These are phyloP conservation scores for Melampsora americana DNA, from an alignment of 1,284 basidiomycete species.

Conservation along the genomic window DNA sequence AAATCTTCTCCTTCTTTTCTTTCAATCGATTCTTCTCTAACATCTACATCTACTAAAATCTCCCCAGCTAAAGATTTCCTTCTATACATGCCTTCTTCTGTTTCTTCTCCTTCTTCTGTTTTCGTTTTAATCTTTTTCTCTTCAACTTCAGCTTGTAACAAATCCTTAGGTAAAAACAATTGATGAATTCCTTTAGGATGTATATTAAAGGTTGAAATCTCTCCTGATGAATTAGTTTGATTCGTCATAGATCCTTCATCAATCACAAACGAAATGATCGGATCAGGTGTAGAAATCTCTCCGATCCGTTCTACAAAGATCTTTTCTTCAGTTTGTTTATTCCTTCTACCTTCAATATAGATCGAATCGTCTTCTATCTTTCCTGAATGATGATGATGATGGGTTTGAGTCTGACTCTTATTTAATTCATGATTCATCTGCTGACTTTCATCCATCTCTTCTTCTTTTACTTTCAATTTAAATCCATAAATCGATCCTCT, in stretches of 20 bases:
- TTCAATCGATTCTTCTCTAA: slow-evolving; percentile 10
- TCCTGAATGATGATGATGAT: background rate
- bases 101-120: background rate
- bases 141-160: slow-evolving; percentile 3
- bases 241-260: slow-evolving; percentile 15
- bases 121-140: background rate
- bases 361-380: slow-evolving; percentile 15
- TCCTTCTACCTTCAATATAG: slow-evolving; percentile 17
- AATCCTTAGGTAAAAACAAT: slow-evolving; percentile 21
- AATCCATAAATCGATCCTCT: slow-evolving; percentile 34
- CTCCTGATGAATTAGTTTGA: slow-evolving; percentile 6
- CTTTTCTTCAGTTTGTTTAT: slow-evolving; percentile 6
- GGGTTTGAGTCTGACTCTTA: background rate
- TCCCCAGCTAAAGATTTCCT: slow-evolving; percentile 21
- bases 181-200: slow-evolving; percentile 38
- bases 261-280: slow-evolving; percentile 40
- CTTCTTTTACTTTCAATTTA: slow-evolving; percentile 23
- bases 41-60: slow-evolving; percentile 27
- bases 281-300: slow-evolving; percentile 26
- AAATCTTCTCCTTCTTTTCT: too few relatives aligned
- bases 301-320: slow-evolving; percentile 27
- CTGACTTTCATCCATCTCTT: background rate
- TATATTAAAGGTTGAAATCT: slow-evolving; percentile 24
- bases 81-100: background rate
- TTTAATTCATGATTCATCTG: background rate